Percentiles rank a stretch among this genome's conserved stretches.
Evolutionary conservation across 2,329 filamentous ascomycete species (phyloP).

Genomic region (Cryphonectria parasitica): DNA sequence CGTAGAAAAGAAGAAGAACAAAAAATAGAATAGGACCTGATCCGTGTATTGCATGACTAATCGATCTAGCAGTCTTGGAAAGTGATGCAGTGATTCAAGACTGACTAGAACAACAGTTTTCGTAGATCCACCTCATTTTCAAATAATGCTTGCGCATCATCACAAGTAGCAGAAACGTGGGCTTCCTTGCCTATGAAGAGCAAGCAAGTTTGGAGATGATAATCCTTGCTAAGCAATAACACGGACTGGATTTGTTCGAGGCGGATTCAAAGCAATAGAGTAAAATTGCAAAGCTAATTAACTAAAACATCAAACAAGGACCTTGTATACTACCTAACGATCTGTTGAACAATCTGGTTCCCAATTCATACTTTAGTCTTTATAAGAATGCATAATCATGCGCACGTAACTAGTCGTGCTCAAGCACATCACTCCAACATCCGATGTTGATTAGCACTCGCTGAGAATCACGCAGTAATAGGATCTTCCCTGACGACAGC

Average conservation of each 20-base stretch:
- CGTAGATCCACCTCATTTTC: neutral
- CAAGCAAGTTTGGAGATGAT: neutral
- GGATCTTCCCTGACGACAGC: neutral
- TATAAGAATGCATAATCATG: neutral
- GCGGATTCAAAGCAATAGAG: neutral
- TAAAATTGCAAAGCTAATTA: neutral
- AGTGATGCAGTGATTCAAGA: neutral
- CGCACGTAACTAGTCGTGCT: neutral
- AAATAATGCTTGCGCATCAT: neutral
- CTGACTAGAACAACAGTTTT: neutral
- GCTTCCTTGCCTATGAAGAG: too few relatives aligned
- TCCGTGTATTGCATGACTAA: neutral
- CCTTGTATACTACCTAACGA: neutral
- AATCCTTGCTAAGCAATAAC: neutral
- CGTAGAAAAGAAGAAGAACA: neutral
- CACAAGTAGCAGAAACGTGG: neutral
- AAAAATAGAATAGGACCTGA: neutral
- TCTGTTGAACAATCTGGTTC: neutral
- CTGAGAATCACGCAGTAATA: neutral
- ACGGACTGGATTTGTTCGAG: too few relatives aligned
- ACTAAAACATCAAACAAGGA: neutral
- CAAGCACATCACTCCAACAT: neutral
- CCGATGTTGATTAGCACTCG: neutral
- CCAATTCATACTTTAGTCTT: neutral
- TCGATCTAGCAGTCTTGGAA: neutral